Conservation (phyloP, 2,329 filamentous ascomycete genomes). For the Pseudogymnoascus sp. region DNA sequence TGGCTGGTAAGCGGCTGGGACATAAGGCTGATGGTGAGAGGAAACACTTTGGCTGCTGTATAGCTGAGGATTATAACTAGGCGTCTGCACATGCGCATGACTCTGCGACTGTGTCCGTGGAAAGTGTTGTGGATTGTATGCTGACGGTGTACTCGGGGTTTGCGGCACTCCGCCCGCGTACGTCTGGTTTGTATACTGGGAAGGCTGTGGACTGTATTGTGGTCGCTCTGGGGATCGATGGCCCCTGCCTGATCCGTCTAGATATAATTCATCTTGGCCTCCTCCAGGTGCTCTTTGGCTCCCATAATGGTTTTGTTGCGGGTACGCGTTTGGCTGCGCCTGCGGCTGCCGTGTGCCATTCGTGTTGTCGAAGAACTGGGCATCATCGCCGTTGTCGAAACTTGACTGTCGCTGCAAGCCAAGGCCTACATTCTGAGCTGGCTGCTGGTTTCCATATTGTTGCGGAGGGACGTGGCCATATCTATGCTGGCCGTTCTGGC, state of each 20-base stretch:
- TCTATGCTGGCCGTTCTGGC: conserved; percentile 49
- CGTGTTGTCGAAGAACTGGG: conserved; percentile 39
- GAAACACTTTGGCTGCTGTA: conserved; percentile 46
- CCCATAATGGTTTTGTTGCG: conserved; percentile 11
- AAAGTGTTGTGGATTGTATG: conserved; percentile 58
- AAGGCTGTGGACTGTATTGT: conserved; percentile 26
- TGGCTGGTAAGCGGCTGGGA: conserved; percentile 46
- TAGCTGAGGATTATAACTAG: conserved; percentile 36
- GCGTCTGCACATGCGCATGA: conserved; percentile 22
- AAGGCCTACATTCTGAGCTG: conserved; percentile 33
- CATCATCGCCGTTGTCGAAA: conserved; percentile 71
- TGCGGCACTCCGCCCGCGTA: not conserved
- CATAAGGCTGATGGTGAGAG: conserved; percentile 51
- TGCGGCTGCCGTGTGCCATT: conserved; percentile 32
- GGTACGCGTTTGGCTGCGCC: conserved; percentile 34
- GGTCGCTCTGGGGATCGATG: not conserved
- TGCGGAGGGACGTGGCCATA: conserved; percentile 60
- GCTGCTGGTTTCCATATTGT: conserved; percentile 44
- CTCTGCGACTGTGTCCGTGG: conserved; percentile 31
- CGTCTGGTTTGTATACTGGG: conserved; percentile 29
- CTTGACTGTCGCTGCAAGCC: conserved; percentile 49
- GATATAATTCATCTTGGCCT: conserved; percentile 11
- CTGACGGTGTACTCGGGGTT: conserved; percentile 31
- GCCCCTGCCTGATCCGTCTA: conserved; percentile 5
- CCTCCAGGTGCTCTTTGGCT: not conserved